Base-by-base conservation (phyloP, 345 rosid species). In the Lepidium aucheri region DNA sequence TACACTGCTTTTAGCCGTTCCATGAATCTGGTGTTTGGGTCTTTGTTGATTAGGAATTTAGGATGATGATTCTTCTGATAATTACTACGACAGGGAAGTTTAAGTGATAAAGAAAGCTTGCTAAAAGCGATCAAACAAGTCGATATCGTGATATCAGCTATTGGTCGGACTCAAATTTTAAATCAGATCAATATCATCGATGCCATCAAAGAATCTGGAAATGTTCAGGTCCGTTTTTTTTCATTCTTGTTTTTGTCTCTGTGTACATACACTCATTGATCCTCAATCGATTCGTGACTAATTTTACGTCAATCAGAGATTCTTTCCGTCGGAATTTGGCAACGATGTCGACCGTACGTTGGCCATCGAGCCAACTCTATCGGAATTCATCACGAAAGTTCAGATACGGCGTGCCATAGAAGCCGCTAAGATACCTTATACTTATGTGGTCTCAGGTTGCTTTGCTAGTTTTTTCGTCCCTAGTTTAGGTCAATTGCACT, bases 171-270 rank as follows among this genome's bases (percentile, higher is more conserved):
- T 53, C 86, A 76, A 54, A 12, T 87, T 3, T 76, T 73, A 1
- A 91, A 87, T 72, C 98, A 92, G 64, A 77, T 57, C 42, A 92
- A 84, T 76, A 84, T 92, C 76, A 77, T 89, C 3, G 78, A 81
- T 7, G 96, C 93, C 66, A 86, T 92, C 54, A 87, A 87, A 65
- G 95, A 87, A 77, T 83, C 87, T 40, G 96, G 91, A 20, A 83
- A 86, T 40, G 74, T 92, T n/a, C 89, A 89, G 95, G 96, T 88
- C 32, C 22, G 61, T 69, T 55, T 54, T 55, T 54, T 20, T 47
- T 13, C 24, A 11, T 44, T 1, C 7, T 10, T 57, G 16, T 43
- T 26, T 4, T 15, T 16, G 0, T 30, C 0, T 35, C 11, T 11
- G 2, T 20, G 16, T 5, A 33, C 4, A 61, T 13, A 33, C 47